Conservation (phyloP, 2,329 filamentous ascomycete genomes). For the Apiospora saccharicola region DNA sequence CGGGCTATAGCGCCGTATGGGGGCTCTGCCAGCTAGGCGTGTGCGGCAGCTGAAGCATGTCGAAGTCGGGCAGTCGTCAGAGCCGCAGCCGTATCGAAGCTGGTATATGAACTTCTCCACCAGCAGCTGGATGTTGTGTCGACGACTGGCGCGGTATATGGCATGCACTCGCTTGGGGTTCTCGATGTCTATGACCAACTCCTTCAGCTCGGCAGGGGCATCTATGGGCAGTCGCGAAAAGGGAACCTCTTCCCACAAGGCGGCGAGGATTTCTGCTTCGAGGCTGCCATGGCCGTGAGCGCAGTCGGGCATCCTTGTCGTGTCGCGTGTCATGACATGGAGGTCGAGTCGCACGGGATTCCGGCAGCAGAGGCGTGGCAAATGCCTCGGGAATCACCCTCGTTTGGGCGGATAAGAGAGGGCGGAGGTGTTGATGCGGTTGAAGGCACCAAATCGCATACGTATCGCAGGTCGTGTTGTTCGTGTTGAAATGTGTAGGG, state of each 20-base stretch:
- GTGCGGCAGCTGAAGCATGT: slow-evolving; percentile 84
- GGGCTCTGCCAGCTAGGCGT: slow-evolving; percentile 69
- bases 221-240: slow-evolving; percentile 67
- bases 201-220: slow-evolving; percentile 64
- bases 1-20: slow-evolving; percentile 79
- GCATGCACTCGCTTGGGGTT: slow-evolving; percentile 68
- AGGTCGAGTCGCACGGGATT: slow-evolving; percentile 24
- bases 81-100: slow-evolving; percentile 81
- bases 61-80: slow-evolving; percentile 71
- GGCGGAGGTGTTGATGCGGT: not conserved
- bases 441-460: not conserved
- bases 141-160: slow-evolving; percentile 66
- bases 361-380: slow-evolving; percentile 6
- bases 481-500: not conserved
- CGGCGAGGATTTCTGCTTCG: slow-evolving; percentile 60
- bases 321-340: slow-evolving; percentile 60
- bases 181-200: slow-evolving; percentile 64
- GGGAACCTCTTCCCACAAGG: slow-evolving; percentile 67
- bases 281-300: slow-evolving; percentile 41
- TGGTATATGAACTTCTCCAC: slow-evolving; percentile 81
- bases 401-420: slow-evolving; percentile 6
- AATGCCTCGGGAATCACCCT: not conserved
- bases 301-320: slow-evolving; percentile 45
- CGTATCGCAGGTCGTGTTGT: slow-evolving; percentile 6
- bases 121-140: slow-evolving; percentile 70